Conservation (phyloP, 129 eudicot species). For the Chrysanthemum lavandulifolium region DNA sequence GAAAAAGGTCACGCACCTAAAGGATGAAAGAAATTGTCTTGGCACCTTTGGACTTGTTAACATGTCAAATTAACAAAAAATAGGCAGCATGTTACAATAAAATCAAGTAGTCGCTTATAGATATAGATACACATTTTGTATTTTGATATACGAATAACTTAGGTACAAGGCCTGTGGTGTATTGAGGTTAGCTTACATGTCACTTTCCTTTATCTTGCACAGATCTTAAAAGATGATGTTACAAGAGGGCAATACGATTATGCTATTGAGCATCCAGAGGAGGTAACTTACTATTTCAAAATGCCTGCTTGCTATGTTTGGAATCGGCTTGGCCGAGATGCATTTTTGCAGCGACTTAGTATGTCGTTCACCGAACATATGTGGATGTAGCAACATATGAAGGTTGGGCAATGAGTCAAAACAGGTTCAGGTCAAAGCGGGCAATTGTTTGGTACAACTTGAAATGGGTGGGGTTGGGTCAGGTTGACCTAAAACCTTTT, state of each 20-base stretch:
- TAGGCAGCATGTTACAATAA: slow-evolving; percentile 8
- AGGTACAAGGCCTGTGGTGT: background rate
- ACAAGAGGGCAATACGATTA: slow-evolving; percentile 95
- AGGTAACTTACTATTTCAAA: slow-evolving; percentile 41
- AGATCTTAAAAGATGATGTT: slow-evolving; percentile 90
- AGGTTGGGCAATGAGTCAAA: no score
- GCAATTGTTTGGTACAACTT: no score
- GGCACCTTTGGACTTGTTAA: slow-evolving; percentile 9
- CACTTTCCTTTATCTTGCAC: slow-evolving; percentile 17
- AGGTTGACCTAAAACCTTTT: no score
- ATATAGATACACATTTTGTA: background rate
- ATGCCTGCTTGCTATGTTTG: background rate
- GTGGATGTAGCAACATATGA: no score
- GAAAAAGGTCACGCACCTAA: no score
- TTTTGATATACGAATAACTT: background rate
- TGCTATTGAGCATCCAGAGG: slow-evolving; percentile 99
- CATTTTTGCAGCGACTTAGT: no score
- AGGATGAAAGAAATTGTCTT: no score
- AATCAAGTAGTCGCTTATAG: background rate
- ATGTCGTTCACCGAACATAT: no score
- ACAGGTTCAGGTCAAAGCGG: no score
- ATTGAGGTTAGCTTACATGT: slow-evolving; percentile 1
- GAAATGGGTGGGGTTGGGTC: no score
- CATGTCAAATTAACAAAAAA: background rate
- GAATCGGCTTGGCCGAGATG: background rate